Evolutionary conservation across 192 early-diverging fungal genomes (phyloP).

Genomic region (Chytriomyces hyalinus): DNA sequence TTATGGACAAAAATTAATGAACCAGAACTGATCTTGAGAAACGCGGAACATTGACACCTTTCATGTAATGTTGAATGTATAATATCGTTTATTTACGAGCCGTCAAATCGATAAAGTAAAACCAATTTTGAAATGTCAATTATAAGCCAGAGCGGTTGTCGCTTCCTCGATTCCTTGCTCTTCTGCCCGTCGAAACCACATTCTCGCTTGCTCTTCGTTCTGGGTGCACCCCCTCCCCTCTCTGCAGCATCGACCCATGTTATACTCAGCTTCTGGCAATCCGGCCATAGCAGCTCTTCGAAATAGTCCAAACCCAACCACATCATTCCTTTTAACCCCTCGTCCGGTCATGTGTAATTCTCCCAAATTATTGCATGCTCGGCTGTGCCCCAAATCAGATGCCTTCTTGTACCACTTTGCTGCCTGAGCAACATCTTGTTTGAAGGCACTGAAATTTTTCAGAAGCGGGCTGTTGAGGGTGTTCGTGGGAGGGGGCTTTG

Average conservation of each 20-base stretch:
- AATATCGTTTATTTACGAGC: too few species aligned
- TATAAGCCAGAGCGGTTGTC: constrained; percentile 26
- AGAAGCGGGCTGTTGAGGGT: constrained; percentile 22
- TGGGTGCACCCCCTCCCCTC: constrained; percentile 33
- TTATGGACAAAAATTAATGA: too few species aligned
- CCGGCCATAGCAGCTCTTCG: constrained; percentile 38
- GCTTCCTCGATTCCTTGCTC: constrained; percentile 36
- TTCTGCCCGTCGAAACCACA: constrained; percentile 37
- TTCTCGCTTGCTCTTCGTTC: constrained; percentile 37
- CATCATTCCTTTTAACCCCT: constrained; percentile 30
- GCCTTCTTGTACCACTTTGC: constrained; percentile 38
- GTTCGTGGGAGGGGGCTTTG: constrained; percentile 11
- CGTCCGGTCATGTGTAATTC: constrained; percentile 40
- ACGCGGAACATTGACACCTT: too few species aligned
- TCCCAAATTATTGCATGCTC: constrained; percentile 36
- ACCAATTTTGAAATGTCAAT: too few species aligned
- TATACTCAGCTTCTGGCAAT: constrained; percentile 39
- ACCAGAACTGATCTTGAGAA: too few species aligned
- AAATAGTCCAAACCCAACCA: constrained; percentile 33
- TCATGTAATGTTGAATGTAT: too few species aligned
- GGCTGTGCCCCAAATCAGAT: constrained; percentile 27
- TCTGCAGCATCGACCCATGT: constrained; percentile 37
- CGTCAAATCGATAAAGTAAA: too few species aligned
- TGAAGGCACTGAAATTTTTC: constrained; percentile 36
- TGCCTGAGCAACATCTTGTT: constrained; percentile 37